These are phyloP conservation scores for Wickerhamiella musiphila DNA, from an alignment of 805 yeast genomes.

Conservation along the genomic window DNA sequence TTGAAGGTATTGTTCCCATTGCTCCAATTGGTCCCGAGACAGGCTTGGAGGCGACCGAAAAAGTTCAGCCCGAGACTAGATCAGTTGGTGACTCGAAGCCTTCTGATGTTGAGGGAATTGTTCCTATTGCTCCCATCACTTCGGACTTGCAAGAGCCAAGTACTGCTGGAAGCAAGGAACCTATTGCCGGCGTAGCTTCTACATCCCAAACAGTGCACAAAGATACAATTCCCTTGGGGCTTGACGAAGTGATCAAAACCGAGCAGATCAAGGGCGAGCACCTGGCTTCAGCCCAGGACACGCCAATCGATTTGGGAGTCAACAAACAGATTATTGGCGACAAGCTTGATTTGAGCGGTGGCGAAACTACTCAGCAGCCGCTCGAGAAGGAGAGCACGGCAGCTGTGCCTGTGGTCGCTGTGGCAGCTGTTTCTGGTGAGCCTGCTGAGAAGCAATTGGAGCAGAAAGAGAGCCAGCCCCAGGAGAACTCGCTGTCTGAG, in stretches of 20 bases:
- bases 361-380: not conserved
- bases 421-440: not conserved
- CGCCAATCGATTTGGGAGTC: not conserved
- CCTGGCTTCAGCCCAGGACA: too few relatives aligned
- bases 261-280: too few relatives aligned
- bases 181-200: too few relatives aligned
- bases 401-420: not conserved
- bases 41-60: constrained; percentile 28
- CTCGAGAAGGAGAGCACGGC: not conserved
- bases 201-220: too few relatives aligned
- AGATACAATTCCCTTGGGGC: too few relatives aligned
- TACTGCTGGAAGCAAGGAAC: too few relatives aligned
- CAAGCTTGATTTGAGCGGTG: constrained; percentile 1
- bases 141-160: too few relatives aligned
- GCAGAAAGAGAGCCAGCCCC: not conserved
- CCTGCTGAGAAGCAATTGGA: not conserved
- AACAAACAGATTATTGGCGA: not conserved
- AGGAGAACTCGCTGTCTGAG: not conserved
- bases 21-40: constrained; percentile 16
- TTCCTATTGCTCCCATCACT: constrained; percentile 13
- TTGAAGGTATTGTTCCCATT: constrained; percentile 17
- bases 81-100: constrained; percentile 20
- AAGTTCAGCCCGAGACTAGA: too few relatives aligned
- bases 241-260: constrained; percentile 5
- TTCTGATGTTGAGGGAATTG: constrained; percentile 19